A percentile compares a stretch with the other conserved stretches of the same genome.
Evolutionary conservation across 2,329 filamentous ascomycete genomes (phyloP).

Genomic region (Pseudocercospora fijiensis): DNA sequence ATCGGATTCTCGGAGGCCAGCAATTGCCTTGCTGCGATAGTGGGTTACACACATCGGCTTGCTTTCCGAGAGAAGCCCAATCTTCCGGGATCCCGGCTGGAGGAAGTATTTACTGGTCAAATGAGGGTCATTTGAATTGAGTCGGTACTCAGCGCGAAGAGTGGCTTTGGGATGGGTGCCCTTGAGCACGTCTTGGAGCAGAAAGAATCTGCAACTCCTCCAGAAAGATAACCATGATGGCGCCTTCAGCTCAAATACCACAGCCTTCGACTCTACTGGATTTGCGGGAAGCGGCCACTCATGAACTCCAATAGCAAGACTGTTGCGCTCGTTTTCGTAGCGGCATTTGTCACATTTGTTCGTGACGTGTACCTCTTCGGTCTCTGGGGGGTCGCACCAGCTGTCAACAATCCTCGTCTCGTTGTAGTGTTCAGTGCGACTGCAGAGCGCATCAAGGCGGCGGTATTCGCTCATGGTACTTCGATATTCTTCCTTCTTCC

Average conservation of each 20-base stretch:
- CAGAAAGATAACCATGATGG: slow-evolving; percentile 52
- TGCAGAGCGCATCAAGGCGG: slow-evolving; percentile 30
- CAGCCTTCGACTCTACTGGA: slow-evolving; percentile 40
- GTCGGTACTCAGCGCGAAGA: slow-evolving; percentile 6
- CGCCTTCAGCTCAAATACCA: slow-evolving; percentile 54
- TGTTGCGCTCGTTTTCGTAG: slow-evolving; percentile 38
- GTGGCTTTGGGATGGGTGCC: background rate
- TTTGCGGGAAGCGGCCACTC: slow-evolving; percentile 53
- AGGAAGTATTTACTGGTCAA: slow-evolving; percentile 15
- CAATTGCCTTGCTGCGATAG: slow-evolving; percentile 46
- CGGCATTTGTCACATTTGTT: slow-evolving; percentile 16
- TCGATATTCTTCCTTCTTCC: slow-evolving; percentile 39
- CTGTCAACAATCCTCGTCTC: slow-evolving; percentile 17
- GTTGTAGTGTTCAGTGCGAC: slow-evolving; percentile 12
- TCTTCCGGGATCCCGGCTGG: slow-evolving; percentile 2
- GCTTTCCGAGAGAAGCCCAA: slow-evolving; percentile 47
- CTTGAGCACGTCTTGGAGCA: slow-evolving; percentile 26
- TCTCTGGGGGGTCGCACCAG: slow-evolving; percentile 31
- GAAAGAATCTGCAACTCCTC: slow-evolving; percentile 42
- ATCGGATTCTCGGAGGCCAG: slow-evolving; percentile 40
- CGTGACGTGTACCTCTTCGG: slow-evolving; percentile 31
- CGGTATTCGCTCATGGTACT: slow-evolving; percentile 41
- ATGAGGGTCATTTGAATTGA: slow-evolving; percentile 26
- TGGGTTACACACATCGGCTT: slow-evolving; percentile 54
- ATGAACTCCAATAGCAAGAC: slow-evolving; percentile 48